Conservation (phyloP, 345 rosid species). For the Camelina hispida region DNA sequence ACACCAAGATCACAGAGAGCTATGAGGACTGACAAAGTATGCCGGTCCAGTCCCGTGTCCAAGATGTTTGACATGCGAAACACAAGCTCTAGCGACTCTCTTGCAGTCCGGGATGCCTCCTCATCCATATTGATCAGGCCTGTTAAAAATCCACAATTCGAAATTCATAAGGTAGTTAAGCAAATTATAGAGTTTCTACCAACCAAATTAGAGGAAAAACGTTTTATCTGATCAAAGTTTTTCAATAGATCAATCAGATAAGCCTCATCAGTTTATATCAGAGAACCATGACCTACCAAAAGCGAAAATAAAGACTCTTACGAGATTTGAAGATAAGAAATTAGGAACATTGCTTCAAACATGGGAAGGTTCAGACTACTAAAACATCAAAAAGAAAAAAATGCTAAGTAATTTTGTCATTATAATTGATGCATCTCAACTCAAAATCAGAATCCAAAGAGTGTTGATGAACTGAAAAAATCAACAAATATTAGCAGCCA, state of each 20-base stretch:
- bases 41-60: slow-evolving; percentile 44
- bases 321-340: neutral
- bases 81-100: slow-evolving; percentile 47
- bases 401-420: neutral
- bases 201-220: neutral
- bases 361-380: neutral
- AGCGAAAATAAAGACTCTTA: neutral
- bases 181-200: neutral
- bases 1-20: slow-evolving; percentile 52
- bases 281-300: neutral
- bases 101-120: slow-evolving; percentile 45
- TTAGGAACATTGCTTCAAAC: neutral
- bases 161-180: neutral
- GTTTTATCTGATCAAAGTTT: too few relatives aligned
- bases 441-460: neutral
- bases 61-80: slow-evolving; percentile 49
- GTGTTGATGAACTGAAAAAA: neutral
- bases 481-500: neutral
- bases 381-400: neutral
- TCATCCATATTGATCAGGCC: slow-evolving; percentile 35
- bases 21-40: slow-evolving; percentile 44
- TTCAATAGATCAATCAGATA: neutral
- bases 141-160: neutral
- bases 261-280: neutral
- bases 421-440: too few relatives aligned